Base-by-base conservation (phyloP, 306 rosid species). In the Calophaca sinica region DNA sequence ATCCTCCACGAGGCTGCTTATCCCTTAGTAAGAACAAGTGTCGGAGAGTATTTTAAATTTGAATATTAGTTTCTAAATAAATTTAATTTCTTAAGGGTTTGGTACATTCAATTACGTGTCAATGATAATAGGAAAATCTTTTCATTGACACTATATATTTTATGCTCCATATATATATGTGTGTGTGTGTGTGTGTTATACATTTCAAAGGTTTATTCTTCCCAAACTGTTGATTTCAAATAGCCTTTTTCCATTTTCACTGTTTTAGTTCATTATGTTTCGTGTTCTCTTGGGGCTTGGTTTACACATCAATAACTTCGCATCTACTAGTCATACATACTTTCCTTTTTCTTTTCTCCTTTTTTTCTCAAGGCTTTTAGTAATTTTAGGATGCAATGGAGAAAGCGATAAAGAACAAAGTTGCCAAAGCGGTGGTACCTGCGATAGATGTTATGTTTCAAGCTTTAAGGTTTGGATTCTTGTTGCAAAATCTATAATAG, bases 371-470 rank as follows among this genome's bases (percentile, higher is more conserved):
- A 41, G 72, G 79, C 46, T 62, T 80, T 62, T 82, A 54, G 66
- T 68, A 78, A 53, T 81, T 89, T 13, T 86, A 96, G 99, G 99
- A 96, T 77, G 87, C 98, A 65, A 96, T 96, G 99, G 99, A 96
- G 88, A 96, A 96, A 86, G 99, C 97, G 3, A 92, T 96, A 79
- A 96, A 96, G 84, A 81, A 83, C 69, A 96, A 96, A 88, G 99
- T 96, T 77, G 90, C 98, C 51, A 96, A 96, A 79, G 99, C 99
- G 4, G 99, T 96, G 59, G 99, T 96, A 39, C 98, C 99, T 54
- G 99, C 99, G 12, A 88, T 96, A 72, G 99, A 96, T 88, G 99
- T 92, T 78, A 96, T 96, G 99, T 96, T 96, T 92, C 97, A 89
- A 79, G 98, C 99, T 62, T 77, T 96, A 74, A 96, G 99, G 99